These are phyloP conservation scores for Dictyostelium citrinum DNA, from an alignment of 78 protist species.

Conservation along the genomic window DNA sequence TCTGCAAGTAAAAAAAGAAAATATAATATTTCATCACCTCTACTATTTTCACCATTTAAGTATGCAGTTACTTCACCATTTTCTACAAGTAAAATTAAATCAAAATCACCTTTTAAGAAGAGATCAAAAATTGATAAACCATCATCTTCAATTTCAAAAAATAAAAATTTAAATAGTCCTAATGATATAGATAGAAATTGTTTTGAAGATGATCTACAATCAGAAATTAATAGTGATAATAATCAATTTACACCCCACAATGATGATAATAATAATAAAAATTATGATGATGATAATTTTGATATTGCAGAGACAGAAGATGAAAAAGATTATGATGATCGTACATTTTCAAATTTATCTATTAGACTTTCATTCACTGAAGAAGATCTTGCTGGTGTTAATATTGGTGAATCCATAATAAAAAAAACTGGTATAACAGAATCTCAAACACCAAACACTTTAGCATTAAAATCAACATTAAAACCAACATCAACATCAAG, in stretches of 20 bases:
- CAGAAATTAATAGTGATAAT: neutral
- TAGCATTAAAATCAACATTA: neutral
- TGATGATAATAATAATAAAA: neutral
- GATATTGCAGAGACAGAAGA: neutral
- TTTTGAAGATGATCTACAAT: neutral
- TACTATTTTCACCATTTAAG: slow-evolving; percentile 38
- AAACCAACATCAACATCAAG: neutral
- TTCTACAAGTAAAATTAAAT: neutral
- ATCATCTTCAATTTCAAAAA: neutral
- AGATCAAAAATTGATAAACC: neutral
- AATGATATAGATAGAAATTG: neutral
- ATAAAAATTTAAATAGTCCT: neutral
- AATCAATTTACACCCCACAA: neutral
- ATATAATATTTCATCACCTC: neutral
- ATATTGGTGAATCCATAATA: neutral
- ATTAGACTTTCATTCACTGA: slow-evolving; percentile 9
- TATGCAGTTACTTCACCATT: neutral
- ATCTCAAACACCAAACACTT: neutral
- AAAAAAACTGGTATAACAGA: neutral
- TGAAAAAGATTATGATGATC: neutral
- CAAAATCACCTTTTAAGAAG: neutral
- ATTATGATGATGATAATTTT: neutral
- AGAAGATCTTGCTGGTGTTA: neutral
- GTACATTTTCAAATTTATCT: neutral
- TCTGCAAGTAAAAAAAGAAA: neutral